Evolutionary conservation across 2,329 filamentous ascomycete genomes (phyloP).

Genomic region (Lasiodiplodia citricola): DNA sequence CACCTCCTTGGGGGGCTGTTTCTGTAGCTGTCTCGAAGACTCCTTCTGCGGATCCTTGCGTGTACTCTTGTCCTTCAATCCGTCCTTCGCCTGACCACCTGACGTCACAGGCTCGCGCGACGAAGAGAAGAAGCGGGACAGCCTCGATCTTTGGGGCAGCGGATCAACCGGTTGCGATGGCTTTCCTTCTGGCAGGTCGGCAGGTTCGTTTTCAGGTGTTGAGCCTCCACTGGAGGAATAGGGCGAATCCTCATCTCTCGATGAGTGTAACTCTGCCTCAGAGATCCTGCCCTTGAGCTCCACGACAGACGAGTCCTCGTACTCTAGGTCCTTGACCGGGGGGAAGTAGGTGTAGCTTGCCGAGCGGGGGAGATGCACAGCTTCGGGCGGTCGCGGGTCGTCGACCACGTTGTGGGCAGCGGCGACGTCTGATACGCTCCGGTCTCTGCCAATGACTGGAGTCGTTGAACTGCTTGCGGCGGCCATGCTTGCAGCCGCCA

Average conservation of each 20-base stretch:
- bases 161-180: neutral
- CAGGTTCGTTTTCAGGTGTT: slow-evolving; percentile 50
- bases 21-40: slow-evolving; percentile 5
- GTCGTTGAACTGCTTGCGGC: slow-evolving; percentile 14
- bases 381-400: slow-evolving; percentile 33
- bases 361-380: slow-evolving; percentile 43
- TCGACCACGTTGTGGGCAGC: slow-evolving; percentile 21
- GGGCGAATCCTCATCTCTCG: slow-evolving; percentile 39
- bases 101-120: slow-evolving; percentile 14
- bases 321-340: slow-evolving; percentile 40
- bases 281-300: slow-evolving; percentile 39
- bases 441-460: slow-evolving; percentile 18
- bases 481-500: slow-evolving; percentile 22
- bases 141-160: slow-evolving; percentile 30
- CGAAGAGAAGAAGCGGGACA: slow-evolving; percentile 30
- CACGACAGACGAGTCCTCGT: slow-evolving; percentile 38
- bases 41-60: slow-evolving; percentile 13
- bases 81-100: slow-evolving; percentile 13
- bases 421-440: slow-evolving; percentile 23
- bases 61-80: slow-evolving; percentile 3
- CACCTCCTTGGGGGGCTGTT: slow-evolving; percentile 13
- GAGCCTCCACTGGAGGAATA: slow-evolving; percentile 51
- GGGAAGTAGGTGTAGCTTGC: slow-evolving; percentile 50
- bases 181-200: slow-evolving; percentile 33
- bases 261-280: slow-evolving; percentile 39